These are phyloP conservation scores for Russula vinacea DNA, from an alignment of 768 basidiomycete species.

Conservation along the genomic window DNA sequence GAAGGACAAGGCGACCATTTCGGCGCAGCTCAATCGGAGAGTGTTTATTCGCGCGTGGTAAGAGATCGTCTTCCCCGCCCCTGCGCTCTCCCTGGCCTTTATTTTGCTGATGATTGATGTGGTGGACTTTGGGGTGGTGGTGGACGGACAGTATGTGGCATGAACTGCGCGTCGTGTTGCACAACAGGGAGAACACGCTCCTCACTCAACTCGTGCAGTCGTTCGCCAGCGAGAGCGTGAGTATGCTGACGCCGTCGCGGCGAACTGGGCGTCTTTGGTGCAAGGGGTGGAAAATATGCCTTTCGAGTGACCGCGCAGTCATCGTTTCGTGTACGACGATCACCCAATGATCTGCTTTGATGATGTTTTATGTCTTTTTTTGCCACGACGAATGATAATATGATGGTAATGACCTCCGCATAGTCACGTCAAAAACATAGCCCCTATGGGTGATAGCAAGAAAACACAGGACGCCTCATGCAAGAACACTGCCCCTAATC, in stretches of 20 bases:
- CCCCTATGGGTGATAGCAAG: background rate
- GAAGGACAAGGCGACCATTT: constrained; percentile 81
- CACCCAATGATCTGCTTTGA: constrained; percentile 18
- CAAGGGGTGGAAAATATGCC: constrained; percentile 81
- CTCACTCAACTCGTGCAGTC: constrained; percentile 68
- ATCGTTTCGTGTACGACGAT: background rate
- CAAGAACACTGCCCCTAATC: background rate
- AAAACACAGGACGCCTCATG: background rate
- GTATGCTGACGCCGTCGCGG: constrained; percentile 58
- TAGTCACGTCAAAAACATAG: background rate
- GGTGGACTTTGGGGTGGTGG: too few species aligned
- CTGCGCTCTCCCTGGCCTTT: background rate
- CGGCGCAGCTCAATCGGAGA: constrained; percentile 67
- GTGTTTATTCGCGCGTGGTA: constrained; percentile 88
- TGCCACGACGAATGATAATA: constrained; percentile 5
- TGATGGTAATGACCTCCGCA: background rate
- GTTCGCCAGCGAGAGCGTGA: constrained; percentile 74
- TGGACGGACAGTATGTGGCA: constrained; percentile 78
- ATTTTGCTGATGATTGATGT: background rate
- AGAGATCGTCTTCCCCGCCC: constrained; percentile 30
- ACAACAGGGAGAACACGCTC: constrained; percentile 84
- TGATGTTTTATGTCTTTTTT: constrained; percentile 9
- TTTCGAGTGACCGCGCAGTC: constrained; percentile 54
- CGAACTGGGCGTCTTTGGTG: constrained; percentile 72
- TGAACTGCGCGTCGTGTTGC: constrained; percentile 87